Evolutionary conservation across 2,329 filamentous ascomycete genomes (phyloP), one percentile per base, ranked within the genome.

Genomic region (Ophiostoma himal-ulmi): DNA sequence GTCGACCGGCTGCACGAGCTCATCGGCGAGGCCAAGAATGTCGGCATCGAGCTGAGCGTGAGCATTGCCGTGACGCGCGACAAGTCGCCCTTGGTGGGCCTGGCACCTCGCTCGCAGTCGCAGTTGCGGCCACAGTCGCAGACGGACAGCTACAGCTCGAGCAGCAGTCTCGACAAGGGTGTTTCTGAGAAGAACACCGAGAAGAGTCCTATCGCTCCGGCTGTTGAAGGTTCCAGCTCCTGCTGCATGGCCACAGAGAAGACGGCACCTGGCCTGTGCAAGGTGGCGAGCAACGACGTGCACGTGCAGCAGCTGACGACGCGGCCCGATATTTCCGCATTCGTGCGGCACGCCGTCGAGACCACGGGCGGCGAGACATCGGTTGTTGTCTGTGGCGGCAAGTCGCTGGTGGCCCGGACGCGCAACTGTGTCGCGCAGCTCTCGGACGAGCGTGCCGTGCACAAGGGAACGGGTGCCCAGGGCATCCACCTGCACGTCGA

Each of bases 401-500:
- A 82, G 68, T 83, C 83, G 66, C 78, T 89, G 34, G 85, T 86
- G 1, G 80, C 84, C 2, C 78, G 78, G 65, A 83, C 85, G 17
- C 80, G 87, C 70, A 88, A 86, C 73, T 83, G 81, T 70, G 85
- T 89, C 2, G 83, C 84, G 1, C 78, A 78, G 39, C 72, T 89
- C 72, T 87, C 85, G 69, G 86, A 89, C 74, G 86, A 89, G 78
- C 79, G 87, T 57, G 87, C 84, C 0, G 86, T 89, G 30, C 87
- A 89, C 75, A 89, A 89, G 76, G 87, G 87, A 5, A 88, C 86
- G 0, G 86, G 85, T 0, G 86, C 87, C 0, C 87, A 89, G 75
- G 87, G 87, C 0, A 88, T 89, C 57, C 83, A 84, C 75, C 75
- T 89, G 70, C 83, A 87, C 75, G 85, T 85, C 0, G 87, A 89